A percentile compares a stretch with the other conserved stretches of the same genome.
These are phyloP conservation scores for Verticillium nubilum DNA, from an alignment of 2,329 filamentous ascomycete genomes.

Conservation along the genomic window DNA sequence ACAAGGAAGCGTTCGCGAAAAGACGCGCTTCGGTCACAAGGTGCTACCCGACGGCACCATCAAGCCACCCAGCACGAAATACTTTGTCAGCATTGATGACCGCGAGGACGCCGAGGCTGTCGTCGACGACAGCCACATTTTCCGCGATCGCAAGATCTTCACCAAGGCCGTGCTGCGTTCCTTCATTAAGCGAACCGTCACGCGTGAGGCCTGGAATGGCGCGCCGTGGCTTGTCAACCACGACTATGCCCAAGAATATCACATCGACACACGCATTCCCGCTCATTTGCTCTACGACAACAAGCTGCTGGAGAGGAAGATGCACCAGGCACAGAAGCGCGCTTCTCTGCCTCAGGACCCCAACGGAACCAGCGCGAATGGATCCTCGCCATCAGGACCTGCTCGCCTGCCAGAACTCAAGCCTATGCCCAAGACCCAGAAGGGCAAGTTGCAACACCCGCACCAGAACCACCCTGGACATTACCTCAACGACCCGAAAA, in stretches of 20 bases:
- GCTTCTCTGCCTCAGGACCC: conserved; percentile 32
- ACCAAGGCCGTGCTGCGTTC: conserved; percentile 91
- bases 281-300: conserved; percentile 76
- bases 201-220: conserved; percentile 87
- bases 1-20: conserved; percentile 76
- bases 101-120: conserved; percentile 65
- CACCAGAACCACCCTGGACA: conserved; percentile 27
- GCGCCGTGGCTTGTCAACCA: conserved; percentile 94
- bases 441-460: conserved; percentile 51
- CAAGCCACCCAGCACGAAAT: conserved; percentile 68
- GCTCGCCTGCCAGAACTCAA: conserved; percentile 67
- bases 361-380: conserved; percentile 28
- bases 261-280: conserved; percentile 83
- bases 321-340: conserved; percentile 61
- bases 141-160: conserved; percentile 83
- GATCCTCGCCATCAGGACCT: conserved; percentile 31
- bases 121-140: conserved; percentile 77
- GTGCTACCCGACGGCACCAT: conserved; percentile 62
- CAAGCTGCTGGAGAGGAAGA: conserved; percentile 72
- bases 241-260: conserved; percentile 75
- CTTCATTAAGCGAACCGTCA: conserved; percentile 94
- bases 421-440: conserved; percentile 65
- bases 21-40: conserved; percentile 67
- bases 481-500: conserved; percentile 34
- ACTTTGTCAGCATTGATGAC: conserved; percentile 71